Evolutionary conservation across 1,284 basidiomycete species (phyloP).

Genomic region (Termitomyces sp.): DNA sequence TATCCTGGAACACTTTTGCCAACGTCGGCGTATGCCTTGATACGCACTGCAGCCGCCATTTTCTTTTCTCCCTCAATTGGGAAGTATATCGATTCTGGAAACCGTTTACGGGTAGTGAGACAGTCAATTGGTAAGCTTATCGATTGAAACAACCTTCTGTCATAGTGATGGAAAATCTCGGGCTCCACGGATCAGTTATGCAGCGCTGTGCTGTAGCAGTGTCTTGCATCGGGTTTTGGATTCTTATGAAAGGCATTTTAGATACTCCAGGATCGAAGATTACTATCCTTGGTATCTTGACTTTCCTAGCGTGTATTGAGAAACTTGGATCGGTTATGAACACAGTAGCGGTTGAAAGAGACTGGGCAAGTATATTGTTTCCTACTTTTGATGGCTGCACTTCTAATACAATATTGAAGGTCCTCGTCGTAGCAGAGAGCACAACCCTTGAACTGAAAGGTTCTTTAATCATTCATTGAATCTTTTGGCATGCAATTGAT

Average conservation of each 20-base stretch:
- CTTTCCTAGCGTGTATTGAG: conserved; percentile 17
- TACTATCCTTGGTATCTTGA: conserved; percentile 5
- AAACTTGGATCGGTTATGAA: conserved; percentile 20
- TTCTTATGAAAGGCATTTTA: conserved; percentile 1
- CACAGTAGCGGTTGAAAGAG: conserved; percentile 20
- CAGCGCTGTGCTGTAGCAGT: conserved; percentile 14
- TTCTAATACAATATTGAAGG: background rate
- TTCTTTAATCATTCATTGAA: background rate
- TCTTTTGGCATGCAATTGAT: background rate
- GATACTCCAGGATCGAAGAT: background rate
- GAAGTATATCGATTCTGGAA: conserved; percentile 17
- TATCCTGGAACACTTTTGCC: conserved; percentile 21
- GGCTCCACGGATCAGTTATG: conserved; percentile 5
- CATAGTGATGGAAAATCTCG: background rate
- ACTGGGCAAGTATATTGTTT: conserved; percentile 17
- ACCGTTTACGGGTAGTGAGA: conserved; percentile 18
- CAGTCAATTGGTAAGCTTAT: conserved; percentile 17
- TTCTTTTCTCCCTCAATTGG: conserved; percentile 19
- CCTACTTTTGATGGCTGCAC: background rate
- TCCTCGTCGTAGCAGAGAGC: conserved; percentile 5
- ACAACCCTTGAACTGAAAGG: conserved; percentile 3
- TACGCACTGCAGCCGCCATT: conserved; percentile 17
- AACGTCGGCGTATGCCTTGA: conserved; percentile 20
- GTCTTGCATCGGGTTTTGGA: conserved; percentile 17
- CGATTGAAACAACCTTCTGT: background rate